Conservation (phyloP, 352 stramenopile genomes). For the Thalassiosira livingstoniorum region DNA sequence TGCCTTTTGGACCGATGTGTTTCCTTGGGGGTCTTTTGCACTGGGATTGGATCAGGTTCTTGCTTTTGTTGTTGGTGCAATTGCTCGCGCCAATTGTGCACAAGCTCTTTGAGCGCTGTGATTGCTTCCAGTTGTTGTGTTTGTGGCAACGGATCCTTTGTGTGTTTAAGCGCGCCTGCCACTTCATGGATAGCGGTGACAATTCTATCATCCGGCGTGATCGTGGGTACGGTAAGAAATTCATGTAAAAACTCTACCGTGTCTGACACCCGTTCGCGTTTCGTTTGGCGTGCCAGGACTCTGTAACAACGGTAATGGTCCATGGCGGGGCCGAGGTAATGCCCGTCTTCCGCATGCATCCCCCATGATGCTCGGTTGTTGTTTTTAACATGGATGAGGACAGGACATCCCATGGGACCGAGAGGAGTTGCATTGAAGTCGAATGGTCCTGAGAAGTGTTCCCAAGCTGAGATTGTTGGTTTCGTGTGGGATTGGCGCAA, state of each 20-base stretch:
- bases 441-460: slow-evolving; percentile 15
- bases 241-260: slow-evolving; percentile 27
- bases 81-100: no score
- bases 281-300: slow-evolving; percentile 4
- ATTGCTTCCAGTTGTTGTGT: no score
- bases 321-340: slow-evolving; percentile 1
- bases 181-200: slow-evolving; percentile 7
- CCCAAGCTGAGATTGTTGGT: slow-evolving; percentile 23
- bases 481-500: neutral
- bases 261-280: neutral
- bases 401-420: neutral
- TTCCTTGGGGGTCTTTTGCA: no score
- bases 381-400: neutral
- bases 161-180: no score
- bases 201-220: slow-evolving; percentile 19
- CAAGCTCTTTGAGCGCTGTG: no score
- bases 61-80: no score
- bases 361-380: neutral
- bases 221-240: slow-evolving; percentile 17
- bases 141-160: no score
- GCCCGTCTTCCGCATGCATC: neutral
- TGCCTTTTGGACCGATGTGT: no score
- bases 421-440: slow-evolving; percentile 26
- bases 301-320: slow-evolving; percentile 29
- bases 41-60: no score